These are phyloP conservation scores for Pyrenochaeta sp. DNA, from an alignment of 2,329 filamentous ascomycete genomes.

Conservation along the genomic window DNA sequence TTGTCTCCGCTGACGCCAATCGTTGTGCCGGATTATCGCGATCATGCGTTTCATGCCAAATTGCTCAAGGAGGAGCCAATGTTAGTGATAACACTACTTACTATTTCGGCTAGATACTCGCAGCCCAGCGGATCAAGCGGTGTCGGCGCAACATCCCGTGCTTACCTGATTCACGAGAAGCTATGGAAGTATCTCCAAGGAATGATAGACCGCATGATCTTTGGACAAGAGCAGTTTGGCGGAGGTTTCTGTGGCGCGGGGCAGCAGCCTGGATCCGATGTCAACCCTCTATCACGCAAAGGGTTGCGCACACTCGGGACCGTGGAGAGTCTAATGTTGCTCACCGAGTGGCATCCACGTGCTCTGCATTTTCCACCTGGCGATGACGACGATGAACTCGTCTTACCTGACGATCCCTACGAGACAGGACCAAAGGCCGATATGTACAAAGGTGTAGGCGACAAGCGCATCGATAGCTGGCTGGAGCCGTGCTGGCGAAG, in stretches of 20 bases:
- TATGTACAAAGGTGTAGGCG: slow-evolving; percentile 70
- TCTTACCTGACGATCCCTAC: slow-evolving; percentile 74
- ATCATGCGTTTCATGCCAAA: slow-evolving; percentile 79
- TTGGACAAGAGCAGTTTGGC: slow-evolving; percentile 95
- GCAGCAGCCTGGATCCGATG: slow-evolving; percentile 71
- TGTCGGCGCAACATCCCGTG: slow-evolving; percentile 74
- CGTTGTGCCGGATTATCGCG: slow-evolving; percentile 87
- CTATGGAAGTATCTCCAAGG: slow-evolving; percentile 93
- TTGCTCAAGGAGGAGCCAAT: slow-evolving; percentile 92
- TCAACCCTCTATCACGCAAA: slow-evolving; percentile 64
- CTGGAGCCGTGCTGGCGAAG: slow-evolving; percentile 91
- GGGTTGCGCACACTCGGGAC: slow-evolving; percentile 90
- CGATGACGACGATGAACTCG: slow-evolving; percentile 70
- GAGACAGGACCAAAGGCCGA: slow-evolving; percentile 51
- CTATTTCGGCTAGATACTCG: slow-evolving; percentile 88
- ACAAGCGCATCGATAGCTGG: slow-evolving; percentile 91
- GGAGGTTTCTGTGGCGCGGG: slow-evolving; percentile 83
- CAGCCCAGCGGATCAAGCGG: slow-evolving; percentile 77
- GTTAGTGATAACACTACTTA: slow-evolving; percentile 87
- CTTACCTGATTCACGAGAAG: slow-evolving; percentile 92
- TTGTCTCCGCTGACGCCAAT: slow-evolving; percentile 93
- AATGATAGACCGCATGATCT: slow-evolving; percentile 94
- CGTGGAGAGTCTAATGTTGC: slow-evolving; percentile 89
- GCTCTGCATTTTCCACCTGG: slow-evolving; percentile 89
- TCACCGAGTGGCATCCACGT: slow-evolving; percentile 97